A percentile compares a stretch with the other conserved stretches of the same genome.
Evolutionary conservation across 176 grass and related monocot genomes (phyloP).

Genomic region (Avena insularis): DNA sequence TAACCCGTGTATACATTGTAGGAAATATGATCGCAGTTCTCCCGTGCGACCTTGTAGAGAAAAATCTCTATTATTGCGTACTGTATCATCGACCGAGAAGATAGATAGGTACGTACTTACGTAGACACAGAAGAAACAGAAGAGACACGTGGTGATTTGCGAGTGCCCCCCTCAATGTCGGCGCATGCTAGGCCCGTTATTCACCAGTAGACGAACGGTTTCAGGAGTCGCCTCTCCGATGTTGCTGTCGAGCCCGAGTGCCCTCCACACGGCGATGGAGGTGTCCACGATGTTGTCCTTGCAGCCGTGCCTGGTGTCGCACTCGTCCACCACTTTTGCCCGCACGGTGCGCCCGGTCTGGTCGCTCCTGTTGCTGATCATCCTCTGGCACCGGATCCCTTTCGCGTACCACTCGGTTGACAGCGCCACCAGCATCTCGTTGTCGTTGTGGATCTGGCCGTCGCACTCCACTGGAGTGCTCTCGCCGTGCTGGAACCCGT

Average conservation of each 20-base stretch:
- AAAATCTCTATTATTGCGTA: not conserved
- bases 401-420: slow-evolving; percentile 42
- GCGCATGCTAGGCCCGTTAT: not conserved
- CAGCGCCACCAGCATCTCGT: slow-evolving; percentile 35
- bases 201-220: not conserved
- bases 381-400: slow-evolving; percentile 12
- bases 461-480: slow-evolving; percentile 22
- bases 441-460: slow-evolving; percentile 27
- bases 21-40: not conserved
- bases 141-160: not conserved
- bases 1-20: not conserved
- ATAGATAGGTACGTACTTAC: not conserved
- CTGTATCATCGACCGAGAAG: not conserved
- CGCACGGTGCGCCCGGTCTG: not conserved
- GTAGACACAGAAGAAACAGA: not conserved
- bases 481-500: slow-evolving; percentile 17
- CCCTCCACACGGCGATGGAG: slow-evolving; percentile 46
- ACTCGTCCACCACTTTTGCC: too few species aligned
- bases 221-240: slow-evolving; percentile 33
- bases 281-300: too few species aligned
- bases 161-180: not conserved
- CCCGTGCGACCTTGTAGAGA: not conserved
- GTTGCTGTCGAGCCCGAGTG: slow-evolving; percentile 47
- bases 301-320: too few species aligned
- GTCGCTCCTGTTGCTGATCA: slow-evolving; percentile 18